These are phyloP conservation scores for Tolypocladium ophioglossoides DNA, from an alignment of 2,329 filamentous ascomycete species.

Conservation along the genomic window DNA sequence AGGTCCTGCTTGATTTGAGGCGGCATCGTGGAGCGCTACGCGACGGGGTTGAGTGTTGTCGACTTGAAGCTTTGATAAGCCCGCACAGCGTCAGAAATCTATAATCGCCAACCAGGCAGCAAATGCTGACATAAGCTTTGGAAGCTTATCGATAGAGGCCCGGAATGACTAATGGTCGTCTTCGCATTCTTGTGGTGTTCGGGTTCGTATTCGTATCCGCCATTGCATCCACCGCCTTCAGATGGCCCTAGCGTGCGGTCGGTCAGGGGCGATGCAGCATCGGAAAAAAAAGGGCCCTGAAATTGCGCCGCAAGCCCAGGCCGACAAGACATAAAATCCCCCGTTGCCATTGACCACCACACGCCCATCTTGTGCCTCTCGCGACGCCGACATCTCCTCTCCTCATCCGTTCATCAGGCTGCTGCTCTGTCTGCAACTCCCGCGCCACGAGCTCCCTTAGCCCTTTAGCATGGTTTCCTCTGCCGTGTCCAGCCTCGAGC, in stretches of 20 bases:
- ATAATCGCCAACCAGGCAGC: background rate
- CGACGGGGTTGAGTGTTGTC: background rate
- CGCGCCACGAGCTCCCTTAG: background rate
- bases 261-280: background rate
- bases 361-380: background rate
- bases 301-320: background rate
- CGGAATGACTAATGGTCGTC: background rate
- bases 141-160: background rate
- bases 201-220: constrained; percentile 8
- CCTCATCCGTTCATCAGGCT: constrained; percentile 3
- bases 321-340: constrained; percentile 1
- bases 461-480: constrained; percentile 33
- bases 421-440: constrained; percentile 5
- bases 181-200: background rate
- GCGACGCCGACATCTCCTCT: background rate
- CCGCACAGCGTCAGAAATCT: background rate
- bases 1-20: constrained; percentile 94
- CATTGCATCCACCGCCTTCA: background rate
- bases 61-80: background rate
- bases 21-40: constrained; percentile 43
- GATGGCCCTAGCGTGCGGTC: background rate
- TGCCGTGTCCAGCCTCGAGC: constrained; percentile 48
- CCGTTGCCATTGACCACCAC: background rate
- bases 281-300: constrained; percentile 1
- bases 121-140: background rate